Evolutionary conservation across 805 yeast genomes (phyloP), one percentile per base, ranked within the genome.

Genomic region (Maudiozyma bulderi): DNA sequence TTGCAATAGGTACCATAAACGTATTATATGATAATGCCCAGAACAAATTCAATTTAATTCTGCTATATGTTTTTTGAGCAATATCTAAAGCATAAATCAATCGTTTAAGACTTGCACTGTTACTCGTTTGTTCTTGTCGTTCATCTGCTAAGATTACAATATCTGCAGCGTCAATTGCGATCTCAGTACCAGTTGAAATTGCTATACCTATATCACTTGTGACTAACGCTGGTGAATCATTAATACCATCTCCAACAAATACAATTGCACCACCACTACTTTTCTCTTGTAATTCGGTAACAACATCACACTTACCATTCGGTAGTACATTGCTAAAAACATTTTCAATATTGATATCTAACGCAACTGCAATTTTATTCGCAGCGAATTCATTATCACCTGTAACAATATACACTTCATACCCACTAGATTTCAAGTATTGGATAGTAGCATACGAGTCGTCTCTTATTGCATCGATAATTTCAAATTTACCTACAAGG

Each of bases 111-210:
- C 58, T 51, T 13, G 57, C 53, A 53, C 59, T 55, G 14, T 28
- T 45, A 42, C 33, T 50, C 57, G 3, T 8, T 43, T 42, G 4
- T 42, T 42, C 9, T 56, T 53, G 9, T 58, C 55, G 26, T 72
- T 69, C 10, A 78, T 75, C 61, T 28, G 28, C 43, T n/a, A 86
- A 65, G 13, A 93, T 70, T 15, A 93, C 96, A 38, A 93, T 77
- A 65, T 89, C 96, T 0, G 99, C 96, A n/a, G 96, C 86, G 56
- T 90, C 96, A 56, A 93, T 84, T 1, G 99, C 98, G 56, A 93
- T 86, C 59, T 93, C 98, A 0, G 98, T 86, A 5, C 98, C 96
- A 0, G 95, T 78, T 8, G 95, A 83, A 50, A 95, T 80, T 9
- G 98, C 93, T 58, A 95, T 80, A 28, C 99, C 99, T 15, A 93